Base-by-base conservation (phyloP, 345 rosid species). In the Eucalyptus sp. region DNA sequence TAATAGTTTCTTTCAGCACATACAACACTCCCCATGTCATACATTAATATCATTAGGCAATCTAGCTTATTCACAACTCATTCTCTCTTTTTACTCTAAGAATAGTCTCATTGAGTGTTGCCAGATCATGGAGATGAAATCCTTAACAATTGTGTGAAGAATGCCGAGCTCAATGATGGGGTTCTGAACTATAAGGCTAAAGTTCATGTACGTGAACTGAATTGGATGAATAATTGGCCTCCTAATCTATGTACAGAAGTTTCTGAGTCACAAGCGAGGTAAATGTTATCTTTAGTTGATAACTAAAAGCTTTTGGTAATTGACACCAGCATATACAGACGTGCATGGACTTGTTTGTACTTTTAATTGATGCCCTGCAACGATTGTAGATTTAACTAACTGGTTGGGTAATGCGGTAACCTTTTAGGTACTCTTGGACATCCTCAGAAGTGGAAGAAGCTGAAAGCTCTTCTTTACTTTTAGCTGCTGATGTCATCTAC, bases 191-290 rank as follows among this genome's bases (percentile, higher is more conserved):
- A 83, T 89, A 89, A 80, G 80, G 94, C 94, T 88, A 86, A 87
- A 18, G 90, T 96, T 88, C 87, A 90, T 92, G 95, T 96, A 29
- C 93, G 98, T 84, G 95, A 96, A 91, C 99, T 97, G 87, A 91
- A 97, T 92, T 97, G 98, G 99, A 51, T 88, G 87, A 90, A 90
- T 80, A 64, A 93, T 50, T 96, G 98, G 99, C 99, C 99, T 91
- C 92, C 93, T 51, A 15, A 88, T 81, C 87, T 83, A 58, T 86
- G 56, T 87, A 50, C n/a, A 15, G 90, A 60, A 79, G 90, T 89
- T 87, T 90, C 90, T 89, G 52, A 83, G 17, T 81, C 89, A 87
- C 90, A 90, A 50, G 88, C 54, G 33, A 92, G 95, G 99, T 96
- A 87, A 87, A 33, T 7, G 27, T 41, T 13, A 20, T 37, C 48